phyloP scores from a whole-genome alignment of 306 rosid species.

The Carpinus fangiana region DNA sequence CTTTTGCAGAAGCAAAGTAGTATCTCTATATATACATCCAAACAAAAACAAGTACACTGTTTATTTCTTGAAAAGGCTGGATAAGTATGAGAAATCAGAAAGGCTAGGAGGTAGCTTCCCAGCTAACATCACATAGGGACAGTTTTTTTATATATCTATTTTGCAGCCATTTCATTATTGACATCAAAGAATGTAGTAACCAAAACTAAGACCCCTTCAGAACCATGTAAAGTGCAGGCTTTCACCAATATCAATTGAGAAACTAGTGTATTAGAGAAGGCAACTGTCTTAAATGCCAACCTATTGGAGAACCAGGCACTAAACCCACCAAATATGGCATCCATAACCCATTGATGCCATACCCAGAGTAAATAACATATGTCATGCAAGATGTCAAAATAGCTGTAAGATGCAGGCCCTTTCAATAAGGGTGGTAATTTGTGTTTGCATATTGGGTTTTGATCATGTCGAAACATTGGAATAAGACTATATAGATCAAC shows the following conservation, averaged over 20 bases:
- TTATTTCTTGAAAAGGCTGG: too few relatives aligned
- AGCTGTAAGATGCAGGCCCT: not conserved
- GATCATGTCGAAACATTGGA: too few relatives aligned
- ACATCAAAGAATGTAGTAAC: not conserved
- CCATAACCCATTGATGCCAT: not conserved
- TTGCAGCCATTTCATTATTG: not conserved
- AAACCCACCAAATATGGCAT: too few relatives aligned
- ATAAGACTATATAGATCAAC: too few relatives aligned
- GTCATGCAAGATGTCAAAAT: not conserved
- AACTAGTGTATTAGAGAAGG: not conserved
- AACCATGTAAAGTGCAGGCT: not conserved
- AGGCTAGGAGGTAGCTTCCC: not conserved
- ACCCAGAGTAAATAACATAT: not conserved
- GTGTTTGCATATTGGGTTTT: too few relatives aligned
- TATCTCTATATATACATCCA: slow-evolving; percentile 19
- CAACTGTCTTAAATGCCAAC: not conserved
- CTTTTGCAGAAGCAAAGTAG: slow-evolving; percentile 30
- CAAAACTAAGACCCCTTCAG: not conserved
- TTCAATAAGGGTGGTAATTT: too few relatives aligned
- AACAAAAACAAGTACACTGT: not conserved
- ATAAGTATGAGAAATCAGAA: not conserved
- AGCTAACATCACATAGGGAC: not conserved
- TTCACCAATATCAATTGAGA: not conserved
- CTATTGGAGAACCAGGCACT: too few relatives aligned
- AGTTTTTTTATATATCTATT: not conserved